A percentile compares a stretch with the other conserved stretches of the same genome.
Conservation (phyloP, 345 rosid genomes). For the Raphanus raphanistrum region DNA sequence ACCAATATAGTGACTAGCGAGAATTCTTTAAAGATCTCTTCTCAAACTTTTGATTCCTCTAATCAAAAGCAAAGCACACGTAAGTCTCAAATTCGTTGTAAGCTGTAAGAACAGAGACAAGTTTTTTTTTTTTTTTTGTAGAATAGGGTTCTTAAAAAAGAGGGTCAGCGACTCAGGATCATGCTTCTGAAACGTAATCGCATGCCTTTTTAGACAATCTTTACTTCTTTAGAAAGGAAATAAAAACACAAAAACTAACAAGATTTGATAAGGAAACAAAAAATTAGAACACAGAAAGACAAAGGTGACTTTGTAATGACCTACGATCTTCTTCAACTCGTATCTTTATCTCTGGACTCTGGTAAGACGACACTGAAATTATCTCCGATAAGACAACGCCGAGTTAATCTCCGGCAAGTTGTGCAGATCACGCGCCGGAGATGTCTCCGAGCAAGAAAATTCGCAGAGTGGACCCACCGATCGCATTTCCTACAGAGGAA, state of each 20-base stretch:
- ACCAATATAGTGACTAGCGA: conserved; percentile 43
- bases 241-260: conserved; percentile 1
- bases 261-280: neutral
- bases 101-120: no score
- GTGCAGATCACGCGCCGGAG: conserved; percentile 60
- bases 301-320: conserved; percentile 1
- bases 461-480: conserved; percentile 67
- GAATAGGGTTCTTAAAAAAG: no score
- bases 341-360: conserved; percentile 19
- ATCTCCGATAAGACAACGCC: conserved; percentile 55
- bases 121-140: neutral
- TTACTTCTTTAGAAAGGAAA: neutral
- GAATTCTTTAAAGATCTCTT: neutral
- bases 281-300: neutral
- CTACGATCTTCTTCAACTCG: conserved; percentile 3
- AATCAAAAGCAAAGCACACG: neutral
- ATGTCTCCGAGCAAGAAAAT: conserved; percentile 74
- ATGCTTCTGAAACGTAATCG: no score
- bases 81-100: no score
- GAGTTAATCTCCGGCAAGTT: conserved; percentile 59
- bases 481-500: conserved; percentile 67
- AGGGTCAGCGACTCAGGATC: no score
- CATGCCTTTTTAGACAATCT: neutral
- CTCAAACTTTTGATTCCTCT: neutral
- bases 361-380: conserved; percentile 37